These are phyloP conservation scores for Pestalotiopsis sp. DNA, from an alignment of 2,329 filamentous ascomycete species.

Conservation along the genomic window DNA sequence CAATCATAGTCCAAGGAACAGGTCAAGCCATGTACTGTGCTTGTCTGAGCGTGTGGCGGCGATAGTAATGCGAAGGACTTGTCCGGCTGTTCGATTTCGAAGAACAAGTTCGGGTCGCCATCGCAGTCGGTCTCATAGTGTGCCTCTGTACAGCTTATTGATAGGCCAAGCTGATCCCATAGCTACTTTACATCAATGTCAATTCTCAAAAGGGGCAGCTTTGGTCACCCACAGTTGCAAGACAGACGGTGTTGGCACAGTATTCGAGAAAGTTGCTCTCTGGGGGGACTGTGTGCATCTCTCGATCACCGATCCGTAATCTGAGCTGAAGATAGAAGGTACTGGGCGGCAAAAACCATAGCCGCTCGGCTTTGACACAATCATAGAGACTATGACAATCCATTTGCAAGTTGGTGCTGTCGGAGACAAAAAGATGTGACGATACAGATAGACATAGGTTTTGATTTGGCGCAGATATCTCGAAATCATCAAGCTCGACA, in stretches of 20 bases:
- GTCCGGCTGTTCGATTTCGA: constrained; percentile 31
- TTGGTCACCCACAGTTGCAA: not conserved
- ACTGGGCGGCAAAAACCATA: constrained; percentile 12
- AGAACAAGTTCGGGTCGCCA: constrained; percentile 29
- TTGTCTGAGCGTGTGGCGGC: constrained; percentile 27
- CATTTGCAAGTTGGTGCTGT: not conserved
- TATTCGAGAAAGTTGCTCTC: constrained; percentile 11
- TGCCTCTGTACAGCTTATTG: constrained; percentile 23
- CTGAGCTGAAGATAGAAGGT: constrained; percentile 12
- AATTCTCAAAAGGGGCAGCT: not conserved
- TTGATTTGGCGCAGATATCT: not conserved
- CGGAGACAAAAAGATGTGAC: constrained; percentile 11
- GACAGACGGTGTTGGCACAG: constrained; percentile 8
- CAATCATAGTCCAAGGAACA: constrained; percentile 11
- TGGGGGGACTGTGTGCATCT: not conserved
- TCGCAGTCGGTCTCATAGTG: constrained; percentile 22
- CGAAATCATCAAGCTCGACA: constrained; percentile 8
- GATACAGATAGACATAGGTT: constrained; percentile 9
- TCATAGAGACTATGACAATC: not conserved
- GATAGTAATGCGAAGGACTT: constrained; percentile 32
- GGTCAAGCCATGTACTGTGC: constrained; percentile 28
- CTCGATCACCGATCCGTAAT: not conserved
- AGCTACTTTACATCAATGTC: constrained; percentile 24
- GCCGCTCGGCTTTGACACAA: not conserved
- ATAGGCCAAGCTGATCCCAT: constrained; percentile 30